Base-by-base conservation (phyloP, 352 stramenopile genomes). In the Phytopythium aichiense region DNA sequence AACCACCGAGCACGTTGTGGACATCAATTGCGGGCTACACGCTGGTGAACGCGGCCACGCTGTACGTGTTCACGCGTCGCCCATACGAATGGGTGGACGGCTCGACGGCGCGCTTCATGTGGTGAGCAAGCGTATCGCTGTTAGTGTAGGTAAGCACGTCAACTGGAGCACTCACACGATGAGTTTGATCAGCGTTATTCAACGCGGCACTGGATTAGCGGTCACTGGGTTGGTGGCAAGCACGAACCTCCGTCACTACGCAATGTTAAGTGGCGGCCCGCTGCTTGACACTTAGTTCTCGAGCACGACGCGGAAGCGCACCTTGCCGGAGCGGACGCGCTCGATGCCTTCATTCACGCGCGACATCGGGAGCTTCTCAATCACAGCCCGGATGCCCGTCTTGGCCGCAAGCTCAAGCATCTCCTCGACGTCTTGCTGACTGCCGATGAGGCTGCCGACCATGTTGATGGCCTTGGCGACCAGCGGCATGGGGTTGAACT, bases 81-180 rank as follows among this genome's bases (percentile, higher is more conserved):
- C 81, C 88, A 1, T 96, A 91, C 60, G 56, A 31, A 25, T 96
- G 88, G 88, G 81, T 82, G 11, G 87, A 96, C 61, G 88, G 85
- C 43, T 81, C 80, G 1, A 84, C 69, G 37, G 88, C 80, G 18
- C 79, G 87, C 28, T 96, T 96, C 67, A 95, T 96, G 86, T 96
- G 88, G 88, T 96, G 69, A 83, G 9, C 31, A 37, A 49, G 55
- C 51, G 51, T 1, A 40, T 4, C n/a, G 11, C 28, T 37, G 48
- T 35, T 16, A n/a, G 28, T n/a, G 22, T n/a, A 5, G 46, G 23
- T 53, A 35, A 35, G 22, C 2, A 53, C 16, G 49, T 3, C 20
- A 35, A 55, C 25, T 18, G 7, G 28, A 25, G 23, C 49, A 18
- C 7, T 25, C 16, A 48, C 20, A 18, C 0, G 5, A 30, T n/a